phyloP scores from a whole-genome alignment of 208 protist species.

The Lotmaria passim region DNA sequence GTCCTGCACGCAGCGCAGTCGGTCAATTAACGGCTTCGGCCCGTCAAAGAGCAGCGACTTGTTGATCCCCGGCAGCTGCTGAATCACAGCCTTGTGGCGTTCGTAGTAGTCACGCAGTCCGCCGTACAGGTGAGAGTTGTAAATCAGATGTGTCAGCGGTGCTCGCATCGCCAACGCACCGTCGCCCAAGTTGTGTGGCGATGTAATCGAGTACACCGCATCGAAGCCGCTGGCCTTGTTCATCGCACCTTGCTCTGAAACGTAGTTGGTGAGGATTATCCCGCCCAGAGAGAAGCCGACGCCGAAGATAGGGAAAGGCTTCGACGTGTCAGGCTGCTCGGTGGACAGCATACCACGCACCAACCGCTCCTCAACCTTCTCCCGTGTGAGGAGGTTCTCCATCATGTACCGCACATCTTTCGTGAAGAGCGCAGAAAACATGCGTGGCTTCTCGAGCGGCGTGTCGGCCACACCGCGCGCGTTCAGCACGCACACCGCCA shows the following conservation, averaged over 20 bases:
- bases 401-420: constrained; percentile 62
- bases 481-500: constrained; percentile 56
- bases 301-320: constrained; percentile 49
- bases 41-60: constrained; percentile 26
- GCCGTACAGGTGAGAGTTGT: constrained; percentile 28
- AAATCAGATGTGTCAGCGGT: constrained; percentile 25
- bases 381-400: constrained; percentile 37
- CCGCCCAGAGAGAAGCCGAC: constrained; percentile 73
- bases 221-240: constrained; percentile 29
- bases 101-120: constrained; percentile 49
- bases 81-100: constrained; percentile 50
- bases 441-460: constrained; percentile 53
- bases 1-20: constrained; percentile 34
- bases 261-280: constrained; percentile 62
- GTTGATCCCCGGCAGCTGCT: constrained; percentile 38
- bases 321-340: constrained; percentile 2
- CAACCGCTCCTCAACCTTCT: constrained; percentile 14
- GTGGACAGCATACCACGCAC: constrained; percentile 9
- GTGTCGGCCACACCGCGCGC: constrained; percentile 65
- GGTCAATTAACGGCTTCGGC: constrained; percentile 22
- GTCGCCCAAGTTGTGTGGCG: constrained; percentile 54
- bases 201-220: constrained; percentile 47
- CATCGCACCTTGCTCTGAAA: constrained; percentile 52
- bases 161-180: constrained; percentile 28
- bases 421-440: constrained; percentile 69